phyloP scores from a whole-genome alignment of 2,329 filamentous ascomycete species.

The Cyphellophora attinorum region DNA sequence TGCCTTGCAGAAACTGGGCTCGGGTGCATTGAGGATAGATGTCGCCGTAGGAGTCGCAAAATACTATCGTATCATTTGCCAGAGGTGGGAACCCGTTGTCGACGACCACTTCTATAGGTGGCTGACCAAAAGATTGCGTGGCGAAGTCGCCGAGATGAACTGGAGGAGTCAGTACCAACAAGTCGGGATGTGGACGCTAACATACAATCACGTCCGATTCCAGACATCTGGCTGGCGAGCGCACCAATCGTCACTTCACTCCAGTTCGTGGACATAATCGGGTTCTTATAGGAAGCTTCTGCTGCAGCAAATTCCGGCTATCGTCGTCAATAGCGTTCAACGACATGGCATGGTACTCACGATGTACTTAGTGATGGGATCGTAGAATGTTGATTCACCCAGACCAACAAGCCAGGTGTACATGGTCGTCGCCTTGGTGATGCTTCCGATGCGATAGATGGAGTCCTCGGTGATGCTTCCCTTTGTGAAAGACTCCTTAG shows the following conservation, averaged over 20 bases:
- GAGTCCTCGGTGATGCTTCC: conserved; percentile 10
- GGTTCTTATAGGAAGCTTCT: conserved; percentile 24
- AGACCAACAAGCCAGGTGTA: conserved; percentile 25
- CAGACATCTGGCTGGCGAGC: conserved; percentile 38
- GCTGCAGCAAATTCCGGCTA: conserved; percentile 2
- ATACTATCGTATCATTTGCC: conserved; percentile 1
- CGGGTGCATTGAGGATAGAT: background rate
- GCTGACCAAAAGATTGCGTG: too few relatives aligned
- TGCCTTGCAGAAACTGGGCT: conserved; percentile 4
- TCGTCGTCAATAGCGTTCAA: too few relatives aligned
- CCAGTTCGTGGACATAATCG: too few relatives aligned
- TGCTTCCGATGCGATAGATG: conserved; percentile 29
- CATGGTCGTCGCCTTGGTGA: conserved; percentile 34
- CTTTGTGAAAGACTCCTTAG: conserved; percentile 4
- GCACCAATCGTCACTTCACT: conserved; percentile 37
- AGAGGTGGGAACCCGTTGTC: conserved; percentile 5
- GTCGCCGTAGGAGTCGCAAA: conserved; percentile 5
- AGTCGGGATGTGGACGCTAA: too few relatives aligned
- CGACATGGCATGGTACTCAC: too few relatives aligned
- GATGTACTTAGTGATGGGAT: conserved; percentile 20
- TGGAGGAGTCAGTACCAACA: too few relatives aligned
- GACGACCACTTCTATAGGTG: too few relatives aligned
- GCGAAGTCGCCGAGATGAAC: too few relatives aligned
- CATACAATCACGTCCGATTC: conserved; percentile 27
- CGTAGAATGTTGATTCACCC: conserved; percentile 14